Conservation (phyloP, 768 basidiomycete genomes). For the Wakefieldia striispora region DNA sequence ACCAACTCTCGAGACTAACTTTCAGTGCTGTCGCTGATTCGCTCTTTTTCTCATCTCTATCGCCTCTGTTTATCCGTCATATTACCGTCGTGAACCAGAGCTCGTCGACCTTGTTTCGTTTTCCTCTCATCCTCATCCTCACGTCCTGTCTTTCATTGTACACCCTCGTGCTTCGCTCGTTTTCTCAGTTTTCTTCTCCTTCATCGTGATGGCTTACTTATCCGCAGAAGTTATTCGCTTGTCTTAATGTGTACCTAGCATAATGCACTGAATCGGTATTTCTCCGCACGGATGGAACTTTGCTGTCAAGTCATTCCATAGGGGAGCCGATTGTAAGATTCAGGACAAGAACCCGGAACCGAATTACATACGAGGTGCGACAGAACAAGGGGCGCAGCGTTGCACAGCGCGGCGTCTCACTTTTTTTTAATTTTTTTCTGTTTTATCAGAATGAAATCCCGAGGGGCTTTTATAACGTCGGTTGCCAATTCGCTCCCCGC, state of each 20-base stretch:
- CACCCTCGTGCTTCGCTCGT: background rate
- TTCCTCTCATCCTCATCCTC: background rate
- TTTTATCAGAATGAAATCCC: no score
- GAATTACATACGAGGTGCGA: no score
- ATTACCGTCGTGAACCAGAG: slow-evolving; percentile 1
- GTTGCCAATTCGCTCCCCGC: no score
- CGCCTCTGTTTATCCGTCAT: slow-evolving; percentile 16
- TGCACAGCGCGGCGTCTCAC: no score
- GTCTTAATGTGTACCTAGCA: slow-evolving; percentile 29
- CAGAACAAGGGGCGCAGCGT: no score
- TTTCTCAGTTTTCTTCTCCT: background rate
- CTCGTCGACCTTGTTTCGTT: background rate
- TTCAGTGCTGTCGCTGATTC: slow-evolving; percentile 11
- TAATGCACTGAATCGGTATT: slow-evolving; percentile 20
- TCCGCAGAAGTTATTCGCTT: background rate
- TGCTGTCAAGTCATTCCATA: no score
- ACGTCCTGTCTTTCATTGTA: background rate
- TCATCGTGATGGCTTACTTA: background rate
- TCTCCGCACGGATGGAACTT: background rate
- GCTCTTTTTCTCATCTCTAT: slow-evolving; percentile 1
- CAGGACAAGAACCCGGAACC: no score
- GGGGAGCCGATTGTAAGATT: no score
- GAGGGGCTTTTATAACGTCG: no score
- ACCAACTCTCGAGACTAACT: slow-evolving; percentile 9
- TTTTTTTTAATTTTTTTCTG: no score